Evolutionary conservation across 495 filamentous ascomycete genomes (phyloP), one percentile per base, ranked within the genome.

Genomic region (Mytilinidion resinicola): DNA sequence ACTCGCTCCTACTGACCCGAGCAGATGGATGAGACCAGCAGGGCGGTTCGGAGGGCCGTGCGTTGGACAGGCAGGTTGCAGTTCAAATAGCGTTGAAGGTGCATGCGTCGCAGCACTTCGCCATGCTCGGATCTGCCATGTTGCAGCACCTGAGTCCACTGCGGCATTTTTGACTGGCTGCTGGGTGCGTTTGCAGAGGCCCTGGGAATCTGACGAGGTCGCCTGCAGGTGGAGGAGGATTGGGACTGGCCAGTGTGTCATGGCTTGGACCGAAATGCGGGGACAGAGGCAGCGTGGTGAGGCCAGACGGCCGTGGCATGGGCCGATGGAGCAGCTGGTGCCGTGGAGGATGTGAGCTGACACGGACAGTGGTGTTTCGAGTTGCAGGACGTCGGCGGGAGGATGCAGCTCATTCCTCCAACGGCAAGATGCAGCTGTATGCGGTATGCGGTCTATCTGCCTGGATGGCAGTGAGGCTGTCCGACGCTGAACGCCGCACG

Each of bases 121-220:
- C 36, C 21, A 25, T 19, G 15, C 33, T 19, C 15, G 6, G 60
- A 25, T 12, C 19, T 5, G 38, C 35, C 25, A 7, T 14, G 21
- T 35, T 62, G 60, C 49, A 50, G 42, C 15, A 33, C 19, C 9
- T 21, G 20, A 37, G 12, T 43, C 17, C 41, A 43, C 55, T 54
- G 60, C 53, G 60, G 47, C 38, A 55, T 51, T 44, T 56, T 20
- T 53, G 44, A 59, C 34, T 63, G 61, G 55, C 36, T 21, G 19
- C 10, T 15, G 8, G 53, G 3, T 1, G 8, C 39, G 3, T 48
- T 48, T 51, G 33, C 34, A 25, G 11, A 39, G 17, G 42, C 51
- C 35, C 21, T 33, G 36, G 4, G 56, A 46, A 14, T 49, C 49
- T 19, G 51, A 41, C 9, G n/a, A 25, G 57, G 57, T 42, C 50